Conservation (phyloP, 768 basidiomycete genomes). For the Trametes elegans region DNA sequence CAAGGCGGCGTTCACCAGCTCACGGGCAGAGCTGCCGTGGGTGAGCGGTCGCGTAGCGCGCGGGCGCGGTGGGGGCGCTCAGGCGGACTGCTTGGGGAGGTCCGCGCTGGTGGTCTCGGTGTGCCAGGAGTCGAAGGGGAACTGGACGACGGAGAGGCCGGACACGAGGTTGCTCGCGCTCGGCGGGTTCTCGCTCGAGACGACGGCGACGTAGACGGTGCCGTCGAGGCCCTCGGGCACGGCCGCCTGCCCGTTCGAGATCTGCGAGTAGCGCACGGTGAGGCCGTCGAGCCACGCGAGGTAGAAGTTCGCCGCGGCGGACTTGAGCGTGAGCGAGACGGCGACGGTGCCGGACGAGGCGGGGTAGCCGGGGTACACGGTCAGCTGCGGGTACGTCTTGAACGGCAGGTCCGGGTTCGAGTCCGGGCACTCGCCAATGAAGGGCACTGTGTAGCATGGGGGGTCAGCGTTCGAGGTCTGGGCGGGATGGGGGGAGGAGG, state of each 20-base stretch:
- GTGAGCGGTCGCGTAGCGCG: too few relatives aligned
- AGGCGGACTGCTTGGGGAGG: background rate
- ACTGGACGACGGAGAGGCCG: conserved; percentile 45
- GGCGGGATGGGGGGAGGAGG: background rate
- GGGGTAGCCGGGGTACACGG: conserved; percentile 25
- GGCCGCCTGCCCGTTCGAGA: conserved; percentile 26
- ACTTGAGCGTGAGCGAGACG: conserved; percentile 9
- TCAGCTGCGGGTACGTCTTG: conserved; percentile 46
- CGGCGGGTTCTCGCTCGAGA: conserved; percentile 40
- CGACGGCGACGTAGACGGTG: conserved; percentile 27
- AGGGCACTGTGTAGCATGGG: conserved; percentile 29
- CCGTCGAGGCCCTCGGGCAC: conserved; percentile 35
- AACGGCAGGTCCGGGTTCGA: conserved; percentile 50
- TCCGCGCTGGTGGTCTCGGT: background rate
- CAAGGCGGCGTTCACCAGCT: too few relatives aligned
- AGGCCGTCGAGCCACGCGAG: conserved; percentile 52
- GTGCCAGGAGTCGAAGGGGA: conserved; percentile 14
- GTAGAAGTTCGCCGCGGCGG: conserved; percentile 25
- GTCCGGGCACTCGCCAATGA: conserved; percentile 48
- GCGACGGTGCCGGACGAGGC: conserved; percentile 33
- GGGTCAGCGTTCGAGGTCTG: background rate
- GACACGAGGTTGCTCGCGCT: conserved; percentile 46
- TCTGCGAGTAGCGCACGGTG: conserved; percentile 37
- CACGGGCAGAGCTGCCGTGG: too few relatives aligned
- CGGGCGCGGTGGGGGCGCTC: too few relatives aligned